Evolutionary conservation across 2,329 filamentous ascomycete species (phyloP).

Genomic region (Trichoderma sp.): DNA sequence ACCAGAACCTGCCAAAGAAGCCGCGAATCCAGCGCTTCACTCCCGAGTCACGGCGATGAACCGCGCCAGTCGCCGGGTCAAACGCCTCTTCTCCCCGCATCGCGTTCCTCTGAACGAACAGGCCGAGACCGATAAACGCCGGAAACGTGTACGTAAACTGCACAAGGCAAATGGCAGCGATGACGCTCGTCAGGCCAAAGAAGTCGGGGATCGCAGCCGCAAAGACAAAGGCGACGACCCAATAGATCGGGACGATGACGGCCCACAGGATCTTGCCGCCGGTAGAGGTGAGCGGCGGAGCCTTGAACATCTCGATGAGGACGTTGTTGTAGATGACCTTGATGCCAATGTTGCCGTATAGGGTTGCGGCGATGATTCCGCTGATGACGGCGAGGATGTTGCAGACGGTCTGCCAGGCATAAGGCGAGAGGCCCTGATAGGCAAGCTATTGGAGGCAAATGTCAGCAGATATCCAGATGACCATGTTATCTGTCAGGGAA

Average conservation of each 20-base stretch:
- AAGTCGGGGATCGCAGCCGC: slow-evolving; percentile 58
- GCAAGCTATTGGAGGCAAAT: slow-evolving; percentile 43
- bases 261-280: slow-evolving; percentile 56
- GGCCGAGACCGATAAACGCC: slow-evolving; percentile 38
- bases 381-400: slow-evolving; percentile 49
- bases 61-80: slow-evolving; percentile 27
- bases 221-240: slow-evolving; percentile 58
- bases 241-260: slow-evolving; percentile 57
- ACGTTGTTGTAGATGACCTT: slow-evolving; percentile 58
- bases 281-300: slow-evolving; percentile 51
- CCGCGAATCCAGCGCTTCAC: slow-evolving; percentile 27
- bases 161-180: slow-evolving; percentile 57
- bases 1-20: slow-evolving; percentile 24
- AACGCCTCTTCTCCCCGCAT: slow-evolving; percentile 30
- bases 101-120: slow-evolving; percentile 31
- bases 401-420: slow-evolving; percentile 48
- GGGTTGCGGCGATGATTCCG: slow-evolving; percentile 49
- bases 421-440: slow-evolving; percentile 47
- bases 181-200: slow-evolving; percentile 50
- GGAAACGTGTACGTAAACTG: slow-evolving; percentile 64
- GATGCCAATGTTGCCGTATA: slow-evolving; percentile 59
- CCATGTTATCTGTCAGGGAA: not conserved
- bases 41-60: slow-evolving; percentile 14
- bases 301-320: slow-evolving; percentile 51
- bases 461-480: not conserved